Evolutionary conservation across 2,329 filamentous ascomycete species (phyloP).

Genomic region (Alternaria sp.): DNA sequence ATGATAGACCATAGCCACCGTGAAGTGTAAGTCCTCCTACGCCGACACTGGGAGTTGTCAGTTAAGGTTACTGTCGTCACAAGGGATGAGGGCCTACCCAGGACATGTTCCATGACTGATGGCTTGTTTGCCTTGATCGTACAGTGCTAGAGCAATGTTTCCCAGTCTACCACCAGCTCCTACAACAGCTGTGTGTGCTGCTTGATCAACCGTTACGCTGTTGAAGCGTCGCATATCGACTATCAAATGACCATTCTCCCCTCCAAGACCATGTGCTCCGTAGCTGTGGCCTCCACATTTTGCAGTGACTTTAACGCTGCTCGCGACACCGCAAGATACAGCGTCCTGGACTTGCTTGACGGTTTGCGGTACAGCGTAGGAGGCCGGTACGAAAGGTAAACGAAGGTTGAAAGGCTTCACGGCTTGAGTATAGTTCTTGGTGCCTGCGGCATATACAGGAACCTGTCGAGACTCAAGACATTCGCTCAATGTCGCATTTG

Average conservation of each 20-base stretch:
- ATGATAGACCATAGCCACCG: conserved; percentile 41
- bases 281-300: conserved; percentile 70
- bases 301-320: conserved; percentile 63
- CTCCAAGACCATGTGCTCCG: conserved; percentile 58
- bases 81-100: conserved; percentile 47
- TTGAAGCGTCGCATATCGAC: conserved; percentile 58
- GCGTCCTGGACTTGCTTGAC: conserved; percentile 62
- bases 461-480: conserved; percentile 29
- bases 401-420: conserved; percentile 43
- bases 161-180: conserved; percentile 58
- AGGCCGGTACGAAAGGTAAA: conserved; percentile 55
- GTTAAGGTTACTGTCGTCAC: too few relatives aligned
- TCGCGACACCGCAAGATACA: conserved; percentile 63
- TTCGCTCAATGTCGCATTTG: conserved; percentile 22
- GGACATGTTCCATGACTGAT: conserved; percentile 62
- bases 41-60: conserved; percentile 30
- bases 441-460: conserved; percentile 29
- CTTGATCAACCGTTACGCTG: conserved; percentile 51
- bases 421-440: conserved; percentile 36
- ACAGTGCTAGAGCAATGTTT: conserved; percentile 39
- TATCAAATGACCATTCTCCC: conserved; percentile 57
- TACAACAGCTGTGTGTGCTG: conserved; percentile 52
- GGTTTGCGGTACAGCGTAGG: conserved; percentile 63
- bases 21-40: conserved; percentile 37
- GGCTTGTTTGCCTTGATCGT: conserved; percentile 46